Evolutionary conservation across 2,329 filamentous ascomycete species (phyloP), one percentile per base, ranked within the genome.

Genomic region (Penicillium sp.): DNA sequence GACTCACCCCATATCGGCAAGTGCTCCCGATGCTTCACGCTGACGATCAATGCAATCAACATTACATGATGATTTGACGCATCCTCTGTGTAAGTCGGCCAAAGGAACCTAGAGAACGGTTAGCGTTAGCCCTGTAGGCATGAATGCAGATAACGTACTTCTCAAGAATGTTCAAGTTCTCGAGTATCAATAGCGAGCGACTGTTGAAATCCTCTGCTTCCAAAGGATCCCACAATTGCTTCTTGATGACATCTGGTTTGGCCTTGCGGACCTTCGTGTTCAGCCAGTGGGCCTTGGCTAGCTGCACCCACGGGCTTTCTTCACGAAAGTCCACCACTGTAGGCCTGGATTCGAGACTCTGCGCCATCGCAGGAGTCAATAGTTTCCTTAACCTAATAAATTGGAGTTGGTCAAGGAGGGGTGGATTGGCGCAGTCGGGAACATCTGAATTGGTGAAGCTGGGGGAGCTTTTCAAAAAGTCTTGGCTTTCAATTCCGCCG

Each of bases 41-140:
- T 96, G 62, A 90, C 84, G 68, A 99, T 87, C 61, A 97, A 77
- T 17, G 89, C 89, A 69, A 97, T 86, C 61, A 99, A 81, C 35
- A 97, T 81, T 53, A 97, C 89, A 73, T 99, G 93, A 69, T 92
- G 88, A 73, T 99, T 96, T 33, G 93, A 96, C 4, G 91, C 86
- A 68, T 94, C 87, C 63, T 96, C 90, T 13, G 84, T 87, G 73
- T 96, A 99, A 51, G 89, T 91, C 45, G 94, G 94, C 94, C 94
- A 99, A 29, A 99, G 83, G 72, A 96, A 97, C 70, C 91, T 90
- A 60, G 57, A 48, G n/a, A 35, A 44, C 57, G 62, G 60, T 55
- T 54, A 31, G 41, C 31, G 21, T 71, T 61, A 70, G 68, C 55
- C 53, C 49, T 60, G 57, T 33, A 39, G 57, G 38, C 12, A 50